Percentiles rank a stretch among this genome's conserved stretches.
Conservation (phyloP, 768 basidiomycete species). For the Lanmaoa rubissima region DNA sequence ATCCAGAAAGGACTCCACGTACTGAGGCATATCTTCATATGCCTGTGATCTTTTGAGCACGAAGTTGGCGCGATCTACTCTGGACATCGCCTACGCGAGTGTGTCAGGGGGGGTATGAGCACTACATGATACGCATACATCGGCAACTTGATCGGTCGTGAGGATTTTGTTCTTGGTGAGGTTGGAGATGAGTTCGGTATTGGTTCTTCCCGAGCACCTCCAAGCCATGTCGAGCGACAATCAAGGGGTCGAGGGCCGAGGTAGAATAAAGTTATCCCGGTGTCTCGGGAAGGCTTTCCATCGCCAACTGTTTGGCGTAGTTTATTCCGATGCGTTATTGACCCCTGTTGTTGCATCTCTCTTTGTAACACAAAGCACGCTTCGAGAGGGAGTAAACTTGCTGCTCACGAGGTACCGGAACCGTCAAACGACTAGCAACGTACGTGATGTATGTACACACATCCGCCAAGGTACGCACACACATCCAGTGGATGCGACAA, state of each 20-base stretch:
- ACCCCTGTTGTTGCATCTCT: neutral
- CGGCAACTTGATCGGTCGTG: slow-evolving; percentile 49
- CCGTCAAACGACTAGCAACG: neutral
- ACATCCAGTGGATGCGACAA: neutral
- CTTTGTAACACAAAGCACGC: neutral
- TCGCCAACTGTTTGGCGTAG: slow-evolving; percentile 6
- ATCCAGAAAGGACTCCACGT: slow-evolving; percentile 29
- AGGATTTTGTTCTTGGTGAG: slow-evolving; percentile 56
- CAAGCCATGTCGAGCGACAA: slow-evolving; percentile 63
- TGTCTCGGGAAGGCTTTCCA: neutral
- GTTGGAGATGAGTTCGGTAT: slow-evolving; percentile 71
- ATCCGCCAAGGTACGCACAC: slow-evolving; percentile 28
- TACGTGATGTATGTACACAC: slow-evolving; percentile 30
- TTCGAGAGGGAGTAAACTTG: neutral
- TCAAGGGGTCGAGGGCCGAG: neutral
- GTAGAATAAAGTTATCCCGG: no score
- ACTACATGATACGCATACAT: slow-evolving; percentile 39
- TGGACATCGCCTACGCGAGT: slow-evolving; percentile 57
- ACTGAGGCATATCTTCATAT: slow-evolving; percentile 81
- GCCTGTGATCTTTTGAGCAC: slow-evolving; percentile 50
- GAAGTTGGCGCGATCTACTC: slow-evolving; percentile 70
- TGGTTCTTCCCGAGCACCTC: slow-evolving; percentile 69
- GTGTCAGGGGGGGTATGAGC: neutral
- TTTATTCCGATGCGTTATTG: slow-evolving; percentile 7
- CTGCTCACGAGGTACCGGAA: neutral